A percentile compares a stretch with the other conserved stretches of the same genome.
phyloP scores from a whole-genome alignment of 2,329 filamentous ascomycete genomes.

The Epichloe elymi region DNA sequence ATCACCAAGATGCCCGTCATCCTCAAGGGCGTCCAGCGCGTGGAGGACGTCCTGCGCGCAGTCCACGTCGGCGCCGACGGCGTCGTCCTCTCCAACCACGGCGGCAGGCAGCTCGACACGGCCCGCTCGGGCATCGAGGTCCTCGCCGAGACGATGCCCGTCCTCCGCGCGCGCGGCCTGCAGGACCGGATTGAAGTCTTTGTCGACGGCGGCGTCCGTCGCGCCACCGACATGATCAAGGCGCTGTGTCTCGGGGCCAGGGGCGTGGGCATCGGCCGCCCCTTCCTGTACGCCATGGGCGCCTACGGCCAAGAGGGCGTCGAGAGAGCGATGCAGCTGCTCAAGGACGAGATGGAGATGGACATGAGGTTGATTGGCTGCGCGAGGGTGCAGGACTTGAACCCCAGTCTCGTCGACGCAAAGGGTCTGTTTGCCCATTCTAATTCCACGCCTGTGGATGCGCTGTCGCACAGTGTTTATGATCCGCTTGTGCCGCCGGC shows the following conservation, averaged over 20 bases:
- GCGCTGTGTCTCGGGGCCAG: constrained; percentile 83
- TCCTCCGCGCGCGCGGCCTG: constrained; percentile 59
- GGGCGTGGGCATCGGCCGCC: constrained; percentile 85
- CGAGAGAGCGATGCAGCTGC: constrained; percentile 78
- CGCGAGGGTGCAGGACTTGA: constrained; percentile 60
- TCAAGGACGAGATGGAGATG: constrained; percentile 98
- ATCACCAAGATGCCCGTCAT: constrained; percentile 93
- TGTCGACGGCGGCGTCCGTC: constrained; percentile 79
- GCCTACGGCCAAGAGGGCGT: constrained; percentile 81
- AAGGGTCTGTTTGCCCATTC: constrained; percentile 49
- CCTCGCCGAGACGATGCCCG: constrained; percentile 84
- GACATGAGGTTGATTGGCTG: constrained; percentile 92
- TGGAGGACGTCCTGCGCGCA: constrained; percentile 88
- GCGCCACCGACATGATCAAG: constrained; percentile 91
- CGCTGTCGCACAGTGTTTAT: constrained; percentile 35
- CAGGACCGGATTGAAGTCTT: constrained; percentile 74
- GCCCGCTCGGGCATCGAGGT: constrained; percentile 82
- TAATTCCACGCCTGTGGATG: constrained; percentile 34
- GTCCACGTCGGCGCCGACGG: constrained; percentile 71
- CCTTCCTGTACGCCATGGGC: constrained; percentile 93
- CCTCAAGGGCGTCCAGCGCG: constrained; percentile 90
- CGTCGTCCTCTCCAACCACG: constrained; percentile 92
- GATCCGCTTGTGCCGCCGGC: constrained; percentile 39
- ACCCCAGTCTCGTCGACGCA: constrained; percentile 67
- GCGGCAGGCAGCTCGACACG: constrained; percentile 86